Percentiles rank a stretch among this genome's conserved stretches.
phyloP scores from a whole-genome alignment of 108 stramenopile genomes.

The Skeletonema menzelii region DNA sequence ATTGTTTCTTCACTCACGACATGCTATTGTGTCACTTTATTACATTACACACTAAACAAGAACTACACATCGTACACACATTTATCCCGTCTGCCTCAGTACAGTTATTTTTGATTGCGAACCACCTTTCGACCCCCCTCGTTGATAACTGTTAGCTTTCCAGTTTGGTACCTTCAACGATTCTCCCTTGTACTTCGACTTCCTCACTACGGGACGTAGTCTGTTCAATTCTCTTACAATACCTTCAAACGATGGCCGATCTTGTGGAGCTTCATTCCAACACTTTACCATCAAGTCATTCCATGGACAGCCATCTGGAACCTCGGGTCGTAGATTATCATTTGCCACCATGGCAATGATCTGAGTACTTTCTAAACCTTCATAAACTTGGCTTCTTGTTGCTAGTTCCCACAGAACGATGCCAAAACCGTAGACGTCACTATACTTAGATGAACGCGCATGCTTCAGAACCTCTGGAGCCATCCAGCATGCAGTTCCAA shows the following conservation, averaged over 20 bases:
- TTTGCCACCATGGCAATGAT: conserved; percentile 96
- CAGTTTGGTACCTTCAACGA: conserved; percentile 20
- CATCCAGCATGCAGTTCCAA: conserved; percentile 97
- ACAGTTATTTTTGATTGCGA: neutral
- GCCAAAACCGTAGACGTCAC: conserved; percentile 97
- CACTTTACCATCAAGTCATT: conserved; percentile 93
- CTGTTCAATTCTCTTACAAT: conserved; percentile 81
- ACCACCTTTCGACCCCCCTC: conserved; percentile 9
- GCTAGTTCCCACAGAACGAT: conserved; percentile 97
- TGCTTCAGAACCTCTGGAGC: conserved; percentile 96
- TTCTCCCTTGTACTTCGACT: conserved; percentile 41
- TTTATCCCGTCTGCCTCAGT: neutral
- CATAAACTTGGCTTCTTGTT: conserved; percentile 93
- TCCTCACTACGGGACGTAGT: conserved; percentile 36
- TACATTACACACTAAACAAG: neutral
- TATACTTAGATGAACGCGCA: conserved; percentile 78
- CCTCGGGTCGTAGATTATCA: conserved; percentile 90
- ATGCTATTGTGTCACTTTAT: neutral
- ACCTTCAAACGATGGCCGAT: conserved; percentile 82
- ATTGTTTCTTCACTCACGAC: neutral
- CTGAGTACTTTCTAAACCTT: conserved; percentile 89
- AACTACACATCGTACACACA: neutral
- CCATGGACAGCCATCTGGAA: conserved; percentile 90
- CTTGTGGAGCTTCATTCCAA: conserved; percentile 88
- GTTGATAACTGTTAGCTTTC: conserved; percentile 38